Base-by-base conservation (phyloP, 805 yeast genomes). In the Isabelozyma rhagii region DNA sequence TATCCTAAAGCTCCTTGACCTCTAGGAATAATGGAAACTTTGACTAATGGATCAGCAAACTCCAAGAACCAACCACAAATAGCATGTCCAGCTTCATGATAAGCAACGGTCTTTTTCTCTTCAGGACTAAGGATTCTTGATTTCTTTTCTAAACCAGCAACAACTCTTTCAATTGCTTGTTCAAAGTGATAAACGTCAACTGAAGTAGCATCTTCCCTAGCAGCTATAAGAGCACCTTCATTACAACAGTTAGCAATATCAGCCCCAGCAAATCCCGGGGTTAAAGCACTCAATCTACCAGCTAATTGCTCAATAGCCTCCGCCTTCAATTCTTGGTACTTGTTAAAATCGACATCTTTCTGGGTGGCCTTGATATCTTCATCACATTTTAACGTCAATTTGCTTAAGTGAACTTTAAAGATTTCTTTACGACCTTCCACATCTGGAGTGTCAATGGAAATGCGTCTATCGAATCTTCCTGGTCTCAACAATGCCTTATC, bases 61-160 rank as follows among this genome's bases (percentile, higher is more conserved):
- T 84, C 81, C 62, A 91, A 76, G 64, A 75, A 89, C 97, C 97
- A 92, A 18, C 97, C 97, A 69, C 97, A 88, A 45, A 91, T 86
- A 4, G 97, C 97, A 67, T 91, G 97, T 0, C 97, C 97, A 1
- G 97, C 97, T 71, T 91, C 97, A 68, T 91, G 97, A 64, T 88
- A 91, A 0, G 97, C 97, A 45, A 91, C 97, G 31, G 88, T 81
- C 56, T 75, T 82, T 74, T 89, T 88, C 67, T 92, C 96, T 36
- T 86, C 89, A 8, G 85, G 84, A 5, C 89, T 83, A 47, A 91
- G 74, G 8, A 92, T 83, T 64, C 85, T 82, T 0, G 94, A 82
- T 63, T 89, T 89, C 69, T 87, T 86, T 66, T 91, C 97, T 43
- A 92, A 72, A n/a, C 97, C 97, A 9, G 96, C 97, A 71, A 91